Percentiles rank a stretch among this genome's conserved stretches.
phyloP scores from a whole-genome alignment of 2,329 filamentous ascomycete genomes.

The Exophiala lecanii-corni region DNA sequence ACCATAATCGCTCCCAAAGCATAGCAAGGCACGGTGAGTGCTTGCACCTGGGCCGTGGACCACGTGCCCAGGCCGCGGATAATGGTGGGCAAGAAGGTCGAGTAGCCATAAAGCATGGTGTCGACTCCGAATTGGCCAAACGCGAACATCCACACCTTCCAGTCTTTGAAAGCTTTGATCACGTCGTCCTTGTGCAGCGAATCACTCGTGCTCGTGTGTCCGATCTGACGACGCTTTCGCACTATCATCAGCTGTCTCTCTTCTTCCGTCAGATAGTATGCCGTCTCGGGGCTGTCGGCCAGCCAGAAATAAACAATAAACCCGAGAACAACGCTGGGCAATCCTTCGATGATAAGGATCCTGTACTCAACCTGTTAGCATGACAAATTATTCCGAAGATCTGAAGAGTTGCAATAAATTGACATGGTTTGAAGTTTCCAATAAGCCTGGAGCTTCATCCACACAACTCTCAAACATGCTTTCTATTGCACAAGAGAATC shows the following conservation, averaged over 20 bases:
- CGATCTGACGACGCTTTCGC: constrained; percentile 48
- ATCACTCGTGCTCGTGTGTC: constrained; percentile 46
- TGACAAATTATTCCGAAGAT: too few relatives aligned
- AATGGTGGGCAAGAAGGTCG: constrained; percentile 74
- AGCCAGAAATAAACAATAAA: constrained; percentile 42
- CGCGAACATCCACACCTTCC: constrained; percentile 70
- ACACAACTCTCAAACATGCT: too few relatives aligned
- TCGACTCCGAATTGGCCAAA: constrained; percentile 67
- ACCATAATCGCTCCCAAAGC: constrained; percentile 60
- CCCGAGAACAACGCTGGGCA: constrained; percentile 43
- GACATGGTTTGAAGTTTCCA: too few relatives aligned
- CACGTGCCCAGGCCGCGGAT: constrained; percentile 65
- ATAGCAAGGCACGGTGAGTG: constrained; percentile 75
- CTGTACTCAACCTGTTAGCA: background rate
- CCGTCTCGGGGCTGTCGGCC: constrained; percentile 43
- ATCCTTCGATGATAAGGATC: constrained; percentile 52
- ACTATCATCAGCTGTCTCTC: constrained; percentile 52
- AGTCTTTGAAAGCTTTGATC: constrained; percentile 63
- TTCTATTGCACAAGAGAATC: too few relatives aligned
- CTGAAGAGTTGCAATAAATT: too few relatives aligned
- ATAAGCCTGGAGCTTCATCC: too few relatives aligned
- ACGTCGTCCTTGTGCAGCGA: constrained; percentile 61
- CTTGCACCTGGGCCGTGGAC: constrained; percentile 62
- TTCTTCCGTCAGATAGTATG: constrained; percentile 38
- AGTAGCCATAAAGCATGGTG: constrained; percentile 74